These are phyloP conservation scores for Metschnikowia sp. DNA, from an alignment of 805 yeast species.

Conservation along the genomic window DNA sequence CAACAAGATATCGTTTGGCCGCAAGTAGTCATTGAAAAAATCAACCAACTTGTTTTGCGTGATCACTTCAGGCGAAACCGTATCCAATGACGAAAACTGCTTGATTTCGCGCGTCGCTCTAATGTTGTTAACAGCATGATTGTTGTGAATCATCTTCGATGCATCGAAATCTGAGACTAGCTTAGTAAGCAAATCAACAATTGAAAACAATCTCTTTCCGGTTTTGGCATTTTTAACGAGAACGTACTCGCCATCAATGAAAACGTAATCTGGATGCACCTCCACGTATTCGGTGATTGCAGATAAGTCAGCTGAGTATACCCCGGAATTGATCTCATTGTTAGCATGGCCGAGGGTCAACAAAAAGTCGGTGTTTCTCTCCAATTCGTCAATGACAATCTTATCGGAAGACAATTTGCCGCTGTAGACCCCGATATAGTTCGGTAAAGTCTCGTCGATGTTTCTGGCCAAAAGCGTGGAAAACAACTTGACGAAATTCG, in stretches of 20 bases:
- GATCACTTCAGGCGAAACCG: constrained; percentile 12
- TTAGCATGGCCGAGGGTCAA: constrained; percentile 64
- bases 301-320: constrained; percentile 20
- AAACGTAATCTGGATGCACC: constrained; percentile 41
- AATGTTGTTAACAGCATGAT: constrained; percentile 16
- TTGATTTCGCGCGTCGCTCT: constrained; percentile 14
- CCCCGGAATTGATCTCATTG: constrained; percentile 30
- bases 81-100: constrained; percentile 8
- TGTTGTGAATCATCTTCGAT: constrained; percentile 7
- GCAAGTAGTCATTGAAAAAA: constrained; percentile 35
- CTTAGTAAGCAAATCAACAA: constrained; percentile 31
- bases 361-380: constrained; percentile 62
- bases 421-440: constrained; percentile 69
- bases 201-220: constrained; percentile 26
- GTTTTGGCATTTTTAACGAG: constrained; percentile 19
- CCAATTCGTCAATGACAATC: constrained; percentile 20
- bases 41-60: constrained; percentile 36
- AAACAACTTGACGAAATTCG: constrained; percentile 43
- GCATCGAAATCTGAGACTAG: constrained; percentile 24
- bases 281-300: constrained; percentile 29
- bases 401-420: constrained; percentile 48
- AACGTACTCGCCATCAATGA: constrained; percentile 29
- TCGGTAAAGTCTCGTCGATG: constrained; percentile 63
- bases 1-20: constrained; percentile 67
- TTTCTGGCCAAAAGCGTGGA: constrained; percentile 67